phyloP scores from a whole-genome alignment of 495 filamentous ascomycete species.

The Penicillium crystallinum region DNA sequence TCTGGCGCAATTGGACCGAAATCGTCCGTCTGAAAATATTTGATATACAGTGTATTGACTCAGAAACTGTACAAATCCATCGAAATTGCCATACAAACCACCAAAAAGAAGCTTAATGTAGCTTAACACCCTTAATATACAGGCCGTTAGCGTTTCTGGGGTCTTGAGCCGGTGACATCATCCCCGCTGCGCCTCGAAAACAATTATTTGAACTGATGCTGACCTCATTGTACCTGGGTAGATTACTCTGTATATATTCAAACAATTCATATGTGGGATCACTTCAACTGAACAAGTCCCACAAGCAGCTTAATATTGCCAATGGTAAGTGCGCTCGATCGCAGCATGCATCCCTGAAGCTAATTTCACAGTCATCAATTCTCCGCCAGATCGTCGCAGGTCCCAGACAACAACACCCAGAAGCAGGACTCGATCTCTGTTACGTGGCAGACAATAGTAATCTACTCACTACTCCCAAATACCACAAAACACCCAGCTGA shows the following conservation, averaged over 20 bases:
- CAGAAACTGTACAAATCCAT: not conserved
- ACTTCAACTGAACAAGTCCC: not conserved
- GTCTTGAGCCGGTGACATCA: slow-evolving; percentile 6
- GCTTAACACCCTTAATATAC: not conserved
- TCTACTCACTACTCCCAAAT: not conserved
- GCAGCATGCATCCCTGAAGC: not conserved
- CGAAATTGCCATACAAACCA: not conserved
- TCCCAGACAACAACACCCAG: slow-evolving; percentile 73
- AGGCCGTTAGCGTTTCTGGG: too few species aligned
- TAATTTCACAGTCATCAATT: slow-evolving; percentile 50
- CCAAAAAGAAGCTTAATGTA: too few species aligned
- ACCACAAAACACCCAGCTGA: not conserved
- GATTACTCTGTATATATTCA: not conserved
- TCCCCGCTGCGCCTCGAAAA: slow-evolving; percentile 1
- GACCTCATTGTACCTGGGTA: too few species aligned
- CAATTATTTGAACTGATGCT: not conserved
- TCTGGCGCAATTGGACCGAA: not conserved
- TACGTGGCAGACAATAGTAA: slow-evolving; percentile 80
- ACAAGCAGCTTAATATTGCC: not conserved
- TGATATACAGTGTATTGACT: not conserved
- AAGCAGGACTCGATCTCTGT: slow-evolving; percentile 88
- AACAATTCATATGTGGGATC: not conserved
- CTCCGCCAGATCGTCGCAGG: slow-evolving; percentile 73
- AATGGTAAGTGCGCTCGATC: not conserved
- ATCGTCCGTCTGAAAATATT: not conserved